These are phyloP conservation scores for Lindgomyces ingoldianus DNA, from an alignment of 495 filamentous ascomycete species.

Conservation along the genomic window DNA sequence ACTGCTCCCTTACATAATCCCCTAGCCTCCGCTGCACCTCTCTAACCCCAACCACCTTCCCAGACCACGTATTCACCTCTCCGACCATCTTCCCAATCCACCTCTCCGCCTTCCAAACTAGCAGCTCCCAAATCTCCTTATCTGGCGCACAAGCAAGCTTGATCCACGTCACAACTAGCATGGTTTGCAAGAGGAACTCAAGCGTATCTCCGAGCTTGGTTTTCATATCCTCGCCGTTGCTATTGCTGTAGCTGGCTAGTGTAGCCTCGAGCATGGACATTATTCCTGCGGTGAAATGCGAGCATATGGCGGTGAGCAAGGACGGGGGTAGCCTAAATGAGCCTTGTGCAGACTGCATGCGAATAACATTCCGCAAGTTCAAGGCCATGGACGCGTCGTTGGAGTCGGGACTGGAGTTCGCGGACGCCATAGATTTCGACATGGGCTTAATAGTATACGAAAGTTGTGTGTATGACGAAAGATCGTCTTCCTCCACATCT, in stretches of 20 bases:
- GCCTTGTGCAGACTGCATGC: background rate
- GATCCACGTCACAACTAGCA: background rate
- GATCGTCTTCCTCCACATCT: too few species aligned
- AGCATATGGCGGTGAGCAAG: background rate
- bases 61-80: too few species aligned
- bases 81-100: slow-evolving; percentile 8
- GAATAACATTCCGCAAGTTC: background rate
- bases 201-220: background rate
- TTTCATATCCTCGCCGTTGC: background rate
- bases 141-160: background rate
- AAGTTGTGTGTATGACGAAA: too few species aligned
- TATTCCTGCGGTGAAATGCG: background rate
- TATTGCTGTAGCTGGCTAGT: too few species aligned
- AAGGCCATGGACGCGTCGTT: background rate
- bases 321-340: background rate
- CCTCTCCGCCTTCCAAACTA: slow-evolving; percentile 12
- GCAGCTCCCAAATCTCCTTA: slow-evolving; percentile 6
- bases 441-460: background rate
- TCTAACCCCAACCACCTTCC: too few species aligned
- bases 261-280: background rate
- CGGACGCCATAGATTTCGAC: background rate
- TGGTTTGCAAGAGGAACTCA: background rate
- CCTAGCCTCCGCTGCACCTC: background rate
- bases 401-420: background rate
- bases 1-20: background rate